These are phyloP conservation scores for Leccinum brunneo-olivaceum DNA, from an alignment of 1,284 basidiomycete species.

Conservation along the genomic window DNA sequence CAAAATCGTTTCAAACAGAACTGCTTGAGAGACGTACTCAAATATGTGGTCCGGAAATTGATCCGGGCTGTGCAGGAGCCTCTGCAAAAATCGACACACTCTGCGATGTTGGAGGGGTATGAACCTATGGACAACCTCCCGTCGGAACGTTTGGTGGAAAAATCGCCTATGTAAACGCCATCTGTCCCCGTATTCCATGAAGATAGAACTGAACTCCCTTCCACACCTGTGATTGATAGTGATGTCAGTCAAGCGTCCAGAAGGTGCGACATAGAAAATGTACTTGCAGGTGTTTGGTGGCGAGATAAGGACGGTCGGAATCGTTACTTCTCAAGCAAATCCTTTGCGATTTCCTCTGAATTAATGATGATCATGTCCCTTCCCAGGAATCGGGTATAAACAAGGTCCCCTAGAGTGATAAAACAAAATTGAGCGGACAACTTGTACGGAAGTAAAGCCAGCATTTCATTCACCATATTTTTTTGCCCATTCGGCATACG, in stretches of 20 bases:
- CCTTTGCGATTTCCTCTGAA: conserved; percentile 30
- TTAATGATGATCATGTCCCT: conserved; percentile 37
- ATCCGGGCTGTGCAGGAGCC: conserved; percentile 27
- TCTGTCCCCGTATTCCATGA: conserved; percentile 34
- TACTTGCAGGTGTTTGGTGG: conserved; percentile 15
- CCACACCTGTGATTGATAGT: conserved; percentile 33
- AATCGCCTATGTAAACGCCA: conserved; percentile 38
- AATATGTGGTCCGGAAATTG: conserved; percentile 26
- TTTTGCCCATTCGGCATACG: conserved; percentile 20
- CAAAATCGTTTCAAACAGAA: neutral
- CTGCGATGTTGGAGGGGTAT: conserved; percentile 28
- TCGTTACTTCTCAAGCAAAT: conserved; percentile 40
- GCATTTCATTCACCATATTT: conserved; percentile 13
- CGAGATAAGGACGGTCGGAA: conserved; percentile 20
- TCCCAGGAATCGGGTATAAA: conserved; percentile 24
- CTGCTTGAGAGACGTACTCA: conserved; percentile 10
- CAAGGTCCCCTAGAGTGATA: conserved; percentile 25
- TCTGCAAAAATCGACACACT: conserved; percentile 28
- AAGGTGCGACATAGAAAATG: neutral
- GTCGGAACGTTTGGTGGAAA: conserved; percentile 32
- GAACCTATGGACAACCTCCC: conserved; percentile 23
- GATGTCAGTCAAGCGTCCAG: conserved; percentile 8
- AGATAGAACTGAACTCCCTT: conserved; percentile 30
- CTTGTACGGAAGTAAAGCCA: neutral
- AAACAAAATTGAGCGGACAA: neutral